Base-by-base conservation (phyloP, 768 basidiomycete genomes). In the Boletus edulis region DNA sequence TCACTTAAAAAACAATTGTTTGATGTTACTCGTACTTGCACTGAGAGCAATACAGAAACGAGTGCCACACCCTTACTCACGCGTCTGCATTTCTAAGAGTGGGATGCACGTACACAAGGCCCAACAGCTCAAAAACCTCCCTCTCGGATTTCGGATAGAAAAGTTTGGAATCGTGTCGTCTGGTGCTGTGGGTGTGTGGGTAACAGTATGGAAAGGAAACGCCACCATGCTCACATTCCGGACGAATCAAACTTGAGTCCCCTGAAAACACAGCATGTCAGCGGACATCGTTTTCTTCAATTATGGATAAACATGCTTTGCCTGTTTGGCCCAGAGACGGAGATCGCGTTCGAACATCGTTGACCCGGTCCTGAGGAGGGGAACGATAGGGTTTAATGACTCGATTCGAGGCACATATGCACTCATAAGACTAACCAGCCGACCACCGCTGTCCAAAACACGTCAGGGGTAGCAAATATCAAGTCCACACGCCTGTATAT, bases 341-440 rank as follows among this genome's bases (percentile, higher is more conserved):
- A 97, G 68, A 70, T 96, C 94, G 27, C 92, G 76, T 69, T 96
- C 83, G 66, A 97, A 96, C 84, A 92, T 88, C 57, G 82, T 91
- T 5, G 89, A 94, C 1, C 94, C 94, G 6, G 87, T 88, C 89
- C 89, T 91, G 55, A 20, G 51, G 29, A 34, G 24, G 37, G 6
- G 5, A 44, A 17, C 2, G 37, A 18, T 6, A 43, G 20, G 18
- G 22, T 42, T 20, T 35, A 42, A 39, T 29, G 7, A 17, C 13
- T 38, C 3, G 31, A 20, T 18, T 27, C 17, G 15, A 20, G 17
- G 18, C 38, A 17, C 4, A 37, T 14, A 31, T 31, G 22, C 8
- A 32, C 17, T 2, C 1, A 14, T 4, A 22, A 8, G n/a, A 65
- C 74, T 59, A 48, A 88, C 94, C 94, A 98, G 49, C 95, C 94